Conservation (phyloP, 2,329 filamentous ascomycete genomes). For the Xylariales sp. region DNA sequence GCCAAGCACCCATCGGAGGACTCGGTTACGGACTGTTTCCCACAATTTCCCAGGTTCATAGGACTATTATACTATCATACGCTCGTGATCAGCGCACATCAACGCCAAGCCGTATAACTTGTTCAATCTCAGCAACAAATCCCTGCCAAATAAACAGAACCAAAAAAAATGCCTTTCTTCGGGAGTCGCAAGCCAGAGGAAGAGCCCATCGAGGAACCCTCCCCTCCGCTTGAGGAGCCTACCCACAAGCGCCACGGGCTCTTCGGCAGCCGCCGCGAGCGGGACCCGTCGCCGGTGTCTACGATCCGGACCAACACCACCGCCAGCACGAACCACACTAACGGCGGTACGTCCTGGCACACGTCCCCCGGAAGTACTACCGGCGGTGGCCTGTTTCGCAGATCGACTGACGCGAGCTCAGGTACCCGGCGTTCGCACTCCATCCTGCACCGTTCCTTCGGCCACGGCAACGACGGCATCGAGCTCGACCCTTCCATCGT, state of each 20-base stretch:
- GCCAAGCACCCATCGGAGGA: too few species aligned
- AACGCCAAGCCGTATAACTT: too few species aligned
- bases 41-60: too few species aligned
- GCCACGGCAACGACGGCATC: conserved; percentile 36
- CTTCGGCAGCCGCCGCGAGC: conserved; percentile 31
- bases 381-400: neutral
- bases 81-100: too few species aligned
- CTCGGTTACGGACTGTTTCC: too few species aligned
- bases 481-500: conserved; percentile 59
- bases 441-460: conserved; percentile 39
- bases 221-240: conserved; percentile 41
- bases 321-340: conserved; percentile 14
- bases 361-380: neutral
- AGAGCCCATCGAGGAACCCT: conserved; percentile 36
- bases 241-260: conserved; percentile 31
- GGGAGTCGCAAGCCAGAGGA: conserved; percentile 23
- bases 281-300: conserved; percentile 19
- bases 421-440: conserved; percentile 31
- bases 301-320: conserved; percentile 17
- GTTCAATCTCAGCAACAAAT: too few species aligned
- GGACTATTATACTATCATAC: too few species aligned
- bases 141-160: neutral
- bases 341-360: conserved; percentile 17
- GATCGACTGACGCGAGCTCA: conserved; percentile 13
- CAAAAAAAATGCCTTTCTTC: conserved; percentile 24